Evolutionary conservation across 139 green algal species (phyloP).

Genomic region (Tetradesmus obliquus): DNA sequence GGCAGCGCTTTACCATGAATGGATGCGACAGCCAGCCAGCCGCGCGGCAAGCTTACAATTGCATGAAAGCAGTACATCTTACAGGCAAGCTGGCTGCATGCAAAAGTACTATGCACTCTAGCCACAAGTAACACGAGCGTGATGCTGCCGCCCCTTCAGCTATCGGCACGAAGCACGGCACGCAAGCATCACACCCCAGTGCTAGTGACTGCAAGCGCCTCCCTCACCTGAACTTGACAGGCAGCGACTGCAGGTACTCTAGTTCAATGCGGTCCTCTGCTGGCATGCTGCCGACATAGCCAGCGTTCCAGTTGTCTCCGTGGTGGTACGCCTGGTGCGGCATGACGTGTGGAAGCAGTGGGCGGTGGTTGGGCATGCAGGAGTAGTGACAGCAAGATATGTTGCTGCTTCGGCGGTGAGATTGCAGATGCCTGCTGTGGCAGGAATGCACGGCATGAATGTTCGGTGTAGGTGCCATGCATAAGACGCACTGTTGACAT

Average conservation of each 20-base stretch:
- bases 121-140: too few species aligned
- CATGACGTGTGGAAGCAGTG: background rate
- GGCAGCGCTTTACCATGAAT: too few species aligned
- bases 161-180: too few species aligned
- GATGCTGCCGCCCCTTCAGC: too few species aligned
- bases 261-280: conserved; percentile 17
- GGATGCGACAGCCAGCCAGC: too few species aligned
- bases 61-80: background rate
- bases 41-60: too few species aligned
- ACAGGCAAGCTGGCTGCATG: background rate
- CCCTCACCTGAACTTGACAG: background rate
- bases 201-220: background rate
- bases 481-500: too few species aligned
- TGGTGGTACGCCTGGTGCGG: background rate
- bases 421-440: too few species aligned
- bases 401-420: too few species aligned
- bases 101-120: background rate
- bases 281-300: conserved; percentile 6
- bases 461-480: too few species aligned
- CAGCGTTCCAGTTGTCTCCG: background rate
- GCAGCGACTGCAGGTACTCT: conserved; percentile 33
- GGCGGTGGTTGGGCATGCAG: background rate
- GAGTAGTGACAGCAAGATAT: background rate
- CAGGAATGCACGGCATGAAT: too few species aligned
- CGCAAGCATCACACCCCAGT: too few species aligned